phyloP scores from a whole-genome alignment of 495 filamentous ascomycete genomes.

The Pyrenopolyporus hunteri region DNA sequence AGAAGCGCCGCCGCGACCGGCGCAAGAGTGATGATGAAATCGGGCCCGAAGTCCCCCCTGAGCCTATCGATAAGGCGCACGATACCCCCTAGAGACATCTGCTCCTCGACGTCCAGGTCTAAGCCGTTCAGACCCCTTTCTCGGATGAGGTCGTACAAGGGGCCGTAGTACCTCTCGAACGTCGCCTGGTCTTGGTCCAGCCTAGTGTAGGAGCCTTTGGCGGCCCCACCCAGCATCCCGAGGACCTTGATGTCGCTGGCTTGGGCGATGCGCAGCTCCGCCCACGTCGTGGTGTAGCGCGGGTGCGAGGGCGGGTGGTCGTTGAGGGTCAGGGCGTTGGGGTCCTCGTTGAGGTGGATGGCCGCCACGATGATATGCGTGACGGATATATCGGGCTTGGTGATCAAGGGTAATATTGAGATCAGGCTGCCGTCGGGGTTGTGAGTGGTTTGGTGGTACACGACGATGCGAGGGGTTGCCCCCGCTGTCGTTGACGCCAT shows the following conservation, averaged over 20 bases:
- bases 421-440: conserved; percentile 64
- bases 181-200: conserved; percentile 60
- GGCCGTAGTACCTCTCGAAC: conserved; percentile 72
- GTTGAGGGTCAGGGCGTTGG: conserved; percentile 71
- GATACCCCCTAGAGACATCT: conserved; percentile 72
- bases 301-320: conserved; percentile 68
- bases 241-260: conserved; percentile 70
- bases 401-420: conserved; percentile 73
- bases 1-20: conserved; percentile 77
- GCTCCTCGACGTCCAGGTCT: conserved; percentile 85
- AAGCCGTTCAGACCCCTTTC: conserved; percentile 68
- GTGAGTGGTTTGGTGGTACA: conserved; percentile 73
- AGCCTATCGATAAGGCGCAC: conserved; percentile 74
- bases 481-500: conserved; percentile 30
- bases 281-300: conserved; percentile 68
- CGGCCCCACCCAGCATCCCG: conserved; percentile 85
- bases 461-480: conserved; percentile 46
- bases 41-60: conserved; percentile 69
- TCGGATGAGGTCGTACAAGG: conserved; percentile 64
- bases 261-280: conserved; percentile 69
- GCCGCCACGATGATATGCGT: conserved; percentile 82
- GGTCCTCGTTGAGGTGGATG: conserved; percentile 75
- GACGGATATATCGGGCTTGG: conserved; percentile 56
- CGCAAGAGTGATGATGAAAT: conserved; percentile 77
- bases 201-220: conserved; percentile 67